phyloP scores from a whole-genome alignment of 805 yeast genomes.

The Starmera caribaea region DNA sequence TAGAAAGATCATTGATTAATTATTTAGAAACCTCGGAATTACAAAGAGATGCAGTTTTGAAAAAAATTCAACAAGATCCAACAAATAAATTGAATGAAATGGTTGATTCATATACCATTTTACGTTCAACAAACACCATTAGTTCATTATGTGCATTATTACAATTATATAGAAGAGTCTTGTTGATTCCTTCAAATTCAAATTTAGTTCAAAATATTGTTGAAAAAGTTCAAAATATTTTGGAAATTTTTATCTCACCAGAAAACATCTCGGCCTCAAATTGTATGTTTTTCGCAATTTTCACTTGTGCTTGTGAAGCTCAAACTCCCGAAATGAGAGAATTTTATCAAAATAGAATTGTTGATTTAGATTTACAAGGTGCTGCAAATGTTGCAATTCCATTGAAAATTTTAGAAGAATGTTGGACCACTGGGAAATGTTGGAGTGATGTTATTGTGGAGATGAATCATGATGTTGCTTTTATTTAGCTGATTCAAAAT shows the following conservation, averaged over 20 bases:
- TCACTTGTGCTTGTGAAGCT: constrained; percentile 50
- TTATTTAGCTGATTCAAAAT: no score
- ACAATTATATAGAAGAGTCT: constrained; percentile 47
- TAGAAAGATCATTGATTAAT: constrained; percentile 22
- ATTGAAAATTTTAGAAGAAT: constrained; percentile 31
- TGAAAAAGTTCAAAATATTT: constrained; percentile 24
- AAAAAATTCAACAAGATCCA: constrained; percentile 2
- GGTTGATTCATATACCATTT: constrained; percentile 14
- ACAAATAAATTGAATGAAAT: no score
- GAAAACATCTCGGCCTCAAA: constrained; percentile 37
- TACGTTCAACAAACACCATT: constrained; percentile 40
- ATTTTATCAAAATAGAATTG: constrained; percentile 28
- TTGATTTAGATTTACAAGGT: constrained; percentile 28
- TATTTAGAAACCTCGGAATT: constrained; percentile 15
- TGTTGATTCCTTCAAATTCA: constrained; percentile 39
- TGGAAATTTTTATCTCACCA: constrained; percentile 27
- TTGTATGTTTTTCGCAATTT: constrained; percentile 42
- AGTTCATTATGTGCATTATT: constrained; percentile 45
- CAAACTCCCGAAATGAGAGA: constrained; percentile 22
- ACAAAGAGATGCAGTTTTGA: constrained; percentile 19
- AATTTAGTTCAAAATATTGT: constrained; percentile 33
- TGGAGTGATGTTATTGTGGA: constrained; percentile 41
- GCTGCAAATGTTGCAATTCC: constrained; percentile 14
- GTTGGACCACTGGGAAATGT: constrained; percentile 44
- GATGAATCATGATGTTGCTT: constrained; percentile 34